These are phyloP conservation scores for Penicillium malachiteum DNA, from an alignment of 495 filamentous ascomycete species.

Conservation along the genomic window DNA sequence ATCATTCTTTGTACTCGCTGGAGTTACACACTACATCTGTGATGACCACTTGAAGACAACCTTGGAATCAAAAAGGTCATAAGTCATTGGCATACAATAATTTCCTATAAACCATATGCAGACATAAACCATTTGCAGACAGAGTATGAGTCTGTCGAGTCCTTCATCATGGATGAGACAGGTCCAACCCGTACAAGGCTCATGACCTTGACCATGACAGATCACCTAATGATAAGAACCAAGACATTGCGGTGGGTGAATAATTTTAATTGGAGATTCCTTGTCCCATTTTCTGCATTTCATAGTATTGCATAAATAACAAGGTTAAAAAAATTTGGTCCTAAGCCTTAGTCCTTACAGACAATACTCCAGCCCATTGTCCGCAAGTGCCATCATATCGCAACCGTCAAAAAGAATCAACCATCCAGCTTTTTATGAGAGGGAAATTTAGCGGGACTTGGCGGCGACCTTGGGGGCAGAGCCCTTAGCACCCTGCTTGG, in stretches of 20 bases:
- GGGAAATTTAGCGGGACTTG: slow-evolving; percentile 74
- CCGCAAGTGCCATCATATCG: slow-evolving; percentile 34
- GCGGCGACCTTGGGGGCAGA: slow-evolving; percentile 80
- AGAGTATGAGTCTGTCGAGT: not conserved
- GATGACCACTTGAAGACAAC: no score
- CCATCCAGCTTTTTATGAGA: slow-evolving; percentile 27
- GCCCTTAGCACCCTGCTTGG: slow-evolving; percentile 97
- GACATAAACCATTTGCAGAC: no score
- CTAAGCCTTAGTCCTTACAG: slow-evolving; percentile 23
- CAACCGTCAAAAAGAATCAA: slow-evolving; percentile 27
- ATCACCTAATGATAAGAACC: not conserved
- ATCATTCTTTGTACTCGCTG: no score
- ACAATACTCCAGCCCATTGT: slow-evolving; percentile 23
- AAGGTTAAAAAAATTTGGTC: slow-evolving; percentile 24
- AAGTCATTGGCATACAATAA: no score
- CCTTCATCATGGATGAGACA: not conserved
- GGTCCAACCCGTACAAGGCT: no score
- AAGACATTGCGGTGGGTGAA: slow-evolving; percentile 11
- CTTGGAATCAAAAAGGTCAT: no score
- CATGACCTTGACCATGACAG: no score
- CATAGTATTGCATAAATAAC: slow-evolving; percentile 33
- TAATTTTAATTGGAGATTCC: slow-evolving; percentile 22
- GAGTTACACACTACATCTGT: no score
- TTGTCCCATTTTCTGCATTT: slow-evolving; percentile 30
- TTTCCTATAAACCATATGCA: no score